These are phyloP conservation scores for Biscutella laevigata DNA, from an alignment of 441 rosid species.

Conservation along the genomic window DNA sequence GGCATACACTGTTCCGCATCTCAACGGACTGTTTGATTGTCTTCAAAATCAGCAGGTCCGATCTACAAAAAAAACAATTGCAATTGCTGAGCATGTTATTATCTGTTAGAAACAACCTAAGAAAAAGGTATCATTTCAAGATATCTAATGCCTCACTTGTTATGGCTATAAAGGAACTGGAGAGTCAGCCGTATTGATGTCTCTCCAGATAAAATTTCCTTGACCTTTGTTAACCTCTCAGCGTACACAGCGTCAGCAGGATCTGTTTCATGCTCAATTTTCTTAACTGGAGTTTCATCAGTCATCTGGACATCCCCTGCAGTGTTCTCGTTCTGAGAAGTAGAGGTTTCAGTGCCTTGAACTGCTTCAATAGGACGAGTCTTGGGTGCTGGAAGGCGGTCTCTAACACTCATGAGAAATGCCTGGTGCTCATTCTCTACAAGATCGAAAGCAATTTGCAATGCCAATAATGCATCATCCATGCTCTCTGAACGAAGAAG, in stretches of 20 bases:
- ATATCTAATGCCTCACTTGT: conserved; percentile 45
- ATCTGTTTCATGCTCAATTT: conserved; percentile 35
- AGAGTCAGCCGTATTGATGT: conserved; percentile 77
- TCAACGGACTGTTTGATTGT: conserved; percentile 86
- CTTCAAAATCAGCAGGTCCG: conserved; percentile 74
- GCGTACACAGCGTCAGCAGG: conserved; percentile 49
- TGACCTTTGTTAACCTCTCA: conserved; percentile 62
- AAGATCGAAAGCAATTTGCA: conserved; percentile 90
- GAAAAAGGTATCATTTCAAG: neutral
- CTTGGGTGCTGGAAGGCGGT: conserved; percentile 54
- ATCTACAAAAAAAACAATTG: conserved; percentile 35
- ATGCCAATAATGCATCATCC: conserved; percentile 77
- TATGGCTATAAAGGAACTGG: conserved; percentile 78
- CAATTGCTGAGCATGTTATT: neutral
- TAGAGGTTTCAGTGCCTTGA: conserved; percentile 36
- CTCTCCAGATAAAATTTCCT: conserved; percentile 82
- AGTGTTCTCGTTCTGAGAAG: conserved; percentile 45
- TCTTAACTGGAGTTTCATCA: conserved; percentile 46
- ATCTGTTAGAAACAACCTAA: neutral
- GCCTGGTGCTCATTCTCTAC: conserved; percentile 94
- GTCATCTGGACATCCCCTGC: conserved; percentile 69
- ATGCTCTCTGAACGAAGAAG: conserved; percentile 74
- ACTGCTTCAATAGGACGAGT: conserved; percentile 35
- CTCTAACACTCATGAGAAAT: conserved; percentile 69
- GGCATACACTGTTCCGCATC: conserved; percentile 90